These are phyloP conservation scores for Coprinellus aureogranulatus DNA, from an alignment of 768 basidiomycete genomes.

Conservation along the genomic window DNA sequence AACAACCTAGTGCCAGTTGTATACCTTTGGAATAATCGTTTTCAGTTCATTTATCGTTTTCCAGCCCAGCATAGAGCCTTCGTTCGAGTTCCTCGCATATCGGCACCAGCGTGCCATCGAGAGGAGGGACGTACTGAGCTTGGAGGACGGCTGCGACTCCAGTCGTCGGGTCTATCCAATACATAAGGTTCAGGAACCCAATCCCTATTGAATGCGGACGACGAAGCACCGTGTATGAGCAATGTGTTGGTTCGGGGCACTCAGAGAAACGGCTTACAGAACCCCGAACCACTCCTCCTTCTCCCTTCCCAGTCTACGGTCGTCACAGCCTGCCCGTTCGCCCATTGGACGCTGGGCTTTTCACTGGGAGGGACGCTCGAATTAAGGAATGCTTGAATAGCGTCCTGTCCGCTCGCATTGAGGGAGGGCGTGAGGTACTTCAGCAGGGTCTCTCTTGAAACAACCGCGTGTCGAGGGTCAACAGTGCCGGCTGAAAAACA, in stretches of 20 bases:
- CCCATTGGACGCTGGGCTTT: background rate
- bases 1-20: too few species aligned
- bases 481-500: background rate
- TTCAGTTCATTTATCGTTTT: too few species aligned
- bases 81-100: too few species aligned
- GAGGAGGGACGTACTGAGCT: background rate
- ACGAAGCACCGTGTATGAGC: background rate
- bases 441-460: background rate
- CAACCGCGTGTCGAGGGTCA: background rate
- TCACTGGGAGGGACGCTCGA: background rate
- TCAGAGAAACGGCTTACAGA: background rate
- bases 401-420: background rate
- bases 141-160: background rate
- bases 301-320: background rate
- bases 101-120: background rate
- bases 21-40: too few species aligned
- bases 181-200: background rate
- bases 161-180: background rate
- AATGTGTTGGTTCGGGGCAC: background rate
- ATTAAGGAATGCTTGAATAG: background rate
- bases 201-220: background rate
- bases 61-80: too few species aligned
- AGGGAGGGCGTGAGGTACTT: background rate
- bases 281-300: background rate
- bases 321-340: background rate